These are phyloP conservation scores for Rhizopogon vinicolor DNA, from an alignment of 768 basidiomycete genomes.

Conservation along the genomic window DNA sequence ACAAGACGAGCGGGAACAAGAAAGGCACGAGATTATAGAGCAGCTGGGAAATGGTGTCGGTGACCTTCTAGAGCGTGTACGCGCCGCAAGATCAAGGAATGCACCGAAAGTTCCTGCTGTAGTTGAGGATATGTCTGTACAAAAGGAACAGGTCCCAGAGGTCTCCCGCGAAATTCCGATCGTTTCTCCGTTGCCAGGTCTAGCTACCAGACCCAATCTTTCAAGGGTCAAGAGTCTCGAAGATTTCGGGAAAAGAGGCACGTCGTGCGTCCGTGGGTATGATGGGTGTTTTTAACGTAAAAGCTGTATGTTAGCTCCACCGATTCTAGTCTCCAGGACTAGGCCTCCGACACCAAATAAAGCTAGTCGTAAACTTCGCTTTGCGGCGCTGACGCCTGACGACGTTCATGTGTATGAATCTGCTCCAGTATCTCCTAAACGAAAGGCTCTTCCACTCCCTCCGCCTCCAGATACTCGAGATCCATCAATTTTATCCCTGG, in stretches of 20 bases:
- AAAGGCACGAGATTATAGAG: slow-evolving; percentile 61
- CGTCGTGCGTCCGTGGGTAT: background rate
- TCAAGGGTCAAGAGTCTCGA: slow-evolving; percentile 28
- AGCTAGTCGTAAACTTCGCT: slow-evolving; percentile 55
- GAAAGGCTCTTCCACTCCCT: slow-evolving; percentile 50
- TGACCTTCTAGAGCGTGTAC: slow-evolving; percentile 55
- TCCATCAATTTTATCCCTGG: slow-evolving; percentile 27
- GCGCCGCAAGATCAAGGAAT: slow-evolving; percentile 29
- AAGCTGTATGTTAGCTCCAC: slow-evolving; percentile 35
- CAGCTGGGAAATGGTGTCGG: slow-evolving; percentile 65
- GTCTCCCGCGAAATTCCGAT: slow-evolving; percentile 1
- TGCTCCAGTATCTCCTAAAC: slow-evolving; percentile 71
- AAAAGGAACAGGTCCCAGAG: slow-evolving; percentile 4
- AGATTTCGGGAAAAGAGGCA: slow-evolving; percentile 18
- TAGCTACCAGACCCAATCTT: slow-evolving; percentile 17
- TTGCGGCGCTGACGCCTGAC: slow-evolving; percentile 68
- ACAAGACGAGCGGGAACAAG: slow-evolving; percentile 62
- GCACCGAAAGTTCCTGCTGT: background rate
- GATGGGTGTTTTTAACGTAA: background rate
- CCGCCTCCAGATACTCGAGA: slow-evolving; percentile 25
- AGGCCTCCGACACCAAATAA: slow-evolving; percentile 50
- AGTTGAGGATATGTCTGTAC: background rate
- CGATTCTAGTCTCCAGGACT: slow-evolving; percentile 42
- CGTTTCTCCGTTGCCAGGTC: background rate
- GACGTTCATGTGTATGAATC: slow-evolving; percentile 84